Evolutionary conservation across 129 eudicot species (phyloP).

Genomic region (Arctium minus): DNA sequence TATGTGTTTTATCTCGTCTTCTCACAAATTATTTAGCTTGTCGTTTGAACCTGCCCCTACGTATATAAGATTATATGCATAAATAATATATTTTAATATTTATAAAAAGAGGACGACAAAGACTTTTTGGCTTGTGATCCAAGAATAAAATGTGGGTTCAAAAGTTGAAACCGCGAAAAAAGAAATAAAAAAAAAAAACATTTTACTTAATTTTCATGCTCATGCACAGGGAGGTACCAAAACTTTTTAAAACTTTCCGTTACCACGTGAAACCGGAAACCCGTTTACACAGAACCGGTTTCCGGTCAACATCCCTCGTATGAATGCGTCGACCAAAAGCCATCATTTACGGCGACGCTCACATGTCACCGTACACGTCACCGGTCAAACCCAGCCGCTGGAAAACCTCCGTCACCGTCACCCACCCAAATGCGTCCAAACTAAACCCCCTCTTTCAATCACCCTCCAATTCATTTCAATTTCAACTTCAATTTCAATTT

Average conservation of each 20-base stretch:
- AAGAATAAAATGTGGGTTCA: slow-evolving; percentile 9
- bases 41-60: too few relatives aligned
- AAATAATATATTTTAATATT: not conserved
- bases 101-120: not conserved
- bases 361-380: slow-evolving; percentile 10
- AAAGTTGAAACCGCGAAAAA: slow-evolving; percentile 24
- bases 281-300: slow-evolving; percentile 46
- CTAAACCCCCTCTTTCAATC: not conserved
- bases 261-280: slow-evolving; percentile 29
- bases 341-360: slow-evolving; percentile 12
- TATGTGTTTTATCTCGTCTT: too few relatives aligned
- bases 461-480: slow-evolving; percentile 12
- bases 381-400: slow-evolving; percentile 21
- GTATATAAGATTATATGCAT: too few relatives aligned
- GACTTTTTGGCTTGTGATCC: slow-evolving; percentile 18
- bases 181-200: not conserved
- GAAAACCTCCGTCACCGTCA: not conserved
- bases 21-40: too few relatives aligned
- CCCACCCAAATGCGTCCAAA: slow-evolving; percentile 8
- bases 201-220: not conserved
- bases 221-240: slow-evolving; percentile 28
- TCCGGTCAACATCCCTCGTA: slow-evolving; percentile 41
- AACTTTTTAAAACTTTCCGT: not conserved
- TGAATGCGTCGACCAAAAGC: slow-evolving; percentile 37
- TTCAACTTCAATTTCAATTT: not conserved